phyloP scores from a whole-genome alignment of 1,284 basidiomycete genomes.

The Uromyces viciae-fabae region DNA sequence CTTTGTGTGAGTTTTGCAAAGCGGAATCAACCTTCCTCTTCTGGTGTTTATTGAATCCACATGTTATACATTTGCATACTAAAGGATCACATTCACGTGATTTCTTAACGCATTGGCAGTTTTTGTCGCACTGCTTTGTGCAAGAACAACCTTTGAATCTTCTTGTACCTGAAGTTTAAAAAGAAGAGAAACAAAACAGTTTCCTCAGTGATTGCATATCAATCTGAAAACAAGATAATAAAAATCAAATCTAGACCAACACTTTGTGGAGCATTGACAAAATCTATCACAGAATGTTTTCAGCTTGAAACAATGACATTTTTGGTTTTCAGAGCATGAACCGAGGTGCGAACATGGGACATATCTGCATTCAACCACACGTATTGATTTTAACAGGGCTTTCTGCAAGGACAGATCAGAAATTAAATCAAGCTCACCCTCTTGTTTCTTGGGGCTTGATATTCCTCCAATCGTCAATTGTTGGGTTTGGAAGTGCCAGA shows the following conservation, averaged over 20 bases:
- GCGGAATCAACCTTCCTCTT: neutral
- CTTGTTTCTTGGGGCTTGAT: too few relatives aligned
- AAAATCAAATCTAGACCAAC: neutral
- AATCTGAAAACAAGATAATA: neutral
- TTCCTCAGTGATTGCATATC: neutral
- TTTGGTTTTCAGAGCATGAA: neutral
- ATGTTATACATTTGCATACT: neutral
- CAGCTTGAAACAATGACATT: neutral
- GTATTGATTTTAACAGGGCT: too few relatives aligned
- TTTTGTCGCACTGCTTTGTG: neutral
- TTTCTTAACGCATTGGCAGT: neutral
- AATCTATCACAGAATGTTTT: conserved; percentile 17
- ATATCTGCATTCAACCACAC: conserved; percentile 6
- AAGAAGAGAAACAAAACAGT: neutral
- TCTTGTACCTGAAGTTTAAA: neutral
- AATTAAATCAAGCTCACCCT: conserved; percentile 6
- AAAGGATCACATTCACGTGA: conserved; percentile 21
- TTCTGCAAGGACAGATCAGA: too few relatives aligned
- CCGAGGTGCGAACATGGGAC: conserved; percentile 21
- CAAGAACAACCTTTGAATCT: conserved; percentile 24
- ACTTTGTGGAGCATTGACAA: conserved; percentile 1
- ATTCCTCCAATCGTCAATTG: too few relatives aligned
- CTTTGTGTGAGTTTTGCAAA: too few relatives aligned
- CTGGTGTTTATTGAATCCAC: neutral
- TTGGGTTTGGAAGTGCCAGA: too few relatives aligned